Percentiles rank a stretch among this genome's conserved stretches.
These are phyloP conservation scores for Leucogyrophana mollusca DNA, from an alignment of 768 basidiomycete genomes.

Conservation along the genomic window DNA sequence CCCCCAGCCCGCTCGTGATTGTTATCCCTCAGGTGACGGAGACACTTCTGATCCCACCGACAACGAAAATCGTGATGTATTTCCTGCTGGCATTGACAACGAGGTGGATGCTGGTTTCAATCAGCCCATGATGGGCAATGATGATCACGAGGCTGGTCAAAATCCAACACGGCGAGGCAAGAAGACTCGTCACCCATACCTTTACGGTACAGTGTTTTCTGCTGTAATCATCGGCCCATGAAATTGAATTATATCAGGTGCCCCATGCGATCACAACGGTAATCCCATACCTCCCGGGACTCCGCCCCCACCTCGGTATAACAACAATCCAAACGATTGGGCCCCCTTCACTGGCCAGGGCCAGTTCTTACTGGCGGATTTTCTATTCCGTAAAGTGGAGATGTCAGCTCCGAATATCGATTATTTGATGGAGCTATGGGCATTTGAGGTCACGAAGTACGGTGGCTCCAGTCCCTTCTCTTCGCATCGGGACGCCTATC, in stretches of 20 bases:
- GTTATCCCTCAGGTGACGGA: not conserved
- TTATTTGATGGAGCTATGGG: conserved; percentile 13
- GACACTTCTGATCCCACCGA: not conserved
- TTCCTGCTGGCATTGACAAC: not conserved
- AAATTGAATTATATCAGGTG: not conserved
- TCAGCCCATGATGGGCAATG: not conserved
- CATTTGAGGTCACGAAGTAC: not conserved
- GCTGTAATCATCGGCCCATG: too few relatives aligned
- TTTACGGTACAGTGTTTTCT: too few relatives aligned
- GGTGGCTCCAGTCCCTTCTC: conserved; percentile 15
- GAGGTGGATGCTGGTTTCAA: not conserved
- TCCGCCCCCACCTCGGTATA: not conserved
- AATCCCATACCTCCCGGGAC: not conserved
- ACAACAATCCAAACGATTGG: conserved; percentile 9
- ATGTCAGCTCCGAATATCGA: conserved; percentile 15
- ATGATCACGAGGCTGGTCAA: too few relatives aligned
- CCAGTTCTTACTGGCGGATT: conserved; percentile 16
- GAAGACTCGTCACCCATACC: too few relatives aligned
- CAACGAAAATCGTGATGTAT: not conserved
- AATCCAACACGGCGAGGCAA: too few relatives aligned
- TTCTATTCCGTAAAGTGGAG: conserved; percentile 12
- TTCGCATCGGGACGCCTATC: conserved; percentile 14
- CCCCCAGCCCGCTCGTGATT: too few relatives aligned
- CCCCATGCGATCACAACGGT: not conserved
- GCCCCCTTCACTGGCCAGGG: conserved; percentile 10